Conservation (phyloP, 768 basidiomycete species). For the Tulasnella sp. region DNA sequence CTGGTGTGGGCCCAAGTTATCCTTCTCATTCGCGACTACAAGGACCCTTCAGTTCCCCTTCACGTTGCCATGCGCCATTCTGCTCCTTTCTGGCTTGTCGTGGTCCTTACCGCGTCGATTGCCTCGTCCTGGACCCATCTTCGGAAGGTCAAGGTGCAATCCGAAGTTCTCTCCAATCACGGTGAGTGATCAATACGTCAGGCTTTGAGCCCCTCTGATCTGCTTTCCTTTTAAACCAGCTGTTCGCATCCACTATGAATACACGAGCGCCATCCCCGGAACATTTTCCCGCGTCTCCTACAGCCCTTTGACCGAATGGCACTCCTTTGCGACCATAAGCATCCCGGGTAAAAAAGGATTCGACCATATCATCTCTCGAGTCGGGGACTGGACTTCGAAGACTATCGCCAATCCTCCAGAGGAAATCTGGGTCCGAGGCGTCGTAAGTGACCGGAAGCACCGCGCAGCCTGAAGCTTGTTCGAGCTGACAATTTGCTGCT, state of each 20-base stretch:
- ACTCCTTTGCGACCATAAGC: constrained; percentile 30
- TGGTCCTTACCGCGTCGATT: constrained; percentile 54
- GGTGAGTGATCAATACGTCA: constrained; percentile 33
- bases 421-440: constrained; percentile 56
- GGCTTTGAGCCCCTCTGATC: not conserved
- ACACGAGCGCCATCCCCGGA: constrained; percentile 49
- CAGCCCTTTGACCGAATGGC: constrained; percentile 30
- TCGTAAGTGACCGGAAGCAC: constrained; percentile 32
- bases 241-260: constrained; percentile 57
- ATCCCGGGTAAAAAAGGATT: constrained; percentile 46
- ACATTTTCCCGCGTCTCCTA: constrained; percentile 40
- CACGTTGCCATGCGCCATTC: constrained; percentile 46
- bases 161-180: constrained; percentile 54
- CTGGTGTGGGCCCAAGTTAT: constrained; percentile 58
- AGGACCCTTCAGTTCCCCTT: constrained; percentile 40
- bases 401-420: constrained; percentile 53
- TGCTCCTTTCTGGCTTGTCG: constrained; percentile 55
- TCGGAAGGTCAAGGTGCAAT: constrained; percentile 51
- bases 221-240: constrained; percentile 37
- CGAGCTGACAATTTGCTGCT: too few species aligned
- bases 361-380: constrained; percentile 56
- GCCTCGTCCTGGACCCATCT: constrained; percentile 59
- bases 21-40: constrained; percentile 54
- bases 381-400: constrained; percentile 59
- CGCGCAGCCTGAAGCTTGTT: too few species aligned